Evolutionary conservation across 2,329 filamentous ascomycete species (phyloP).

Genomic region (Endocalyx cinctus): DNA sequence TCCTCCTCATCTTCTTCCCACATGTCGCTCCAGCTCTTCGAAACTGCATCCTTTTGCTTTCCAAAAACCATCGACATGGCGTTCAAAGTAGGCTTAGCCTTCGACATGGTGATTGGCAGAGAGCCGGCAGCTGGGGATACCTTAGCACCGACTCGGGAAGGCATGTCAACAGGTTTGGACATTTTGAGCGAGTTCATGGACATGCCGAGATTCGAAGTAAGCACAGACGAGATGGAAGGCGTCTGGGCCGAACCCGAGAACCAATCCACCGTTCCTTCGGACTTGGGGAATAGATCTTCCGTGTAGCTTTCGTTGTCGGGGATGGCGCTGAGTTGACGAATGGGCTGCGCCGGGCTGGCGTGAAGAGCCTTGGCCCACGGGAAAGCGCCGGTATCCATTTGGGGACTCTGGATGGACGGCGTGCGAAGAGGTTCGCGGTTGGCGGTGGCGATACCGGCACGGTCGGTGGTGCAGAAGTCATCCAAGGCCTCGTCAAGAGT

Average conservation of each 20-base stretch:
- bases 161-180: conserved; percentile 37
- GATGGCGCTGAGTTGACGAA: conserved; percentile 83
- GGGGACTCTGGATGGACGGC: conserved; percentile 86
- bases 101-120: conserved; percentile 73
- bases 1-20: conserved; percentile 90
- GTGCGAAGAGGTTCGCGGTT: conserved; percentile 95
- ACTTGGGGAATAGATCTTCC: conserved; percentile 81
- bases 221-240: conserved; percentile 75
- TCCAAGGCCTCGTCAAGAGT: conserved; percentile 87
- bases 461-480: conserved; percentile 85
- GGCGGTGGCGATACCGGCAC: conserved; percentile 72
- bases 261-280: conserved; percentile 70
- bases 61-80: conserved; percentile 79
- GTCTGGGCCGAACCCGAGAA: conserved; percentile 72
- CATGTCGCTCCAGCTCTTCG: conserved; percentile 99
- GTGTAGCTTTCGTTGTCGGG: conserved; percentile 73
- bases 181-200: conserved; percentile 74
- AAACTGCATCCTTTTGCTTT: conserved; percentile 70
- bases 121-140: conserved; percentile 62
- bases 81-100: conserved; percentile 62
- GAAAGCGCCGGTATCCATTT: conserved; percentile 77
- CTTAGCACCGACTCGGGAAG: conserved; percentile 44
- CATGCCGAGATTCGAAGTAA: conserved; percentile 75
- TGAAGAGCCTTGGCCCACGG: conserved; percentile 92
- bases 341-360: conserved; percentile 62